A percentile compares a stretch with the other conserved stretches of the same genome.
phyloP scores from a whole-genome alignment of 2,329 filamentous ascomycete species.

The Cordyceps farinosa region DNA sequence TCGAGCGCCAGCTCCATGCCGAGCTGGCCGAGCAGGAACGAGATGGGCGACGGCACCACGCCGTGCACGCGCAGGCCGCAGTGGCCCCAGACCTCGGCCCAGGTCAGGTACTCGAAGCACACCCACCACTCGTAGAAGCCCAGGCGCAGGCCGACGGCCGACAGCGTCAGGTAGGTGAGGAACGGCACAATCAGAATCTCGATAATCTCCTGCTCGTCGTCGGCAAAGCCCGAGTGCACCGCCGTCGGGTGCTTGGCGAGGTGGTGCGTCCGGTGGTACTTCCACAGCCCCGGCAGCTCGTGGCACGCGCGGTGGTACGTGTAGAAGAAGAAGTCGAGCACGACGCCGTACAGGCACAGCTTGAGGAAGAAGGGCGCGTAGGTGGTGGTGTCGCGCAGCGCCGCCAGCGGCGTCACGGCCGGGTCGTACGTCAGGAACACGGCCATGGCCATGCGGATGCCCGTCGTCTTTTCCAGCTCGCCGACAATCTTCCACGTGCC shows the following conservation, averaged over 20 bases:
- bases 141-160: slow-evolving; percentile 35
- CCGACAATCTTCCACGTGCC: slow-evolving; percentile 24
- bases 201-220: slow-evolving; percentile 40
- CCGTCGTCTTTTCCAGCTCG: slow-evolving; percentile 24
- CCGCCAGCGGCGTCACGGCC: slow-evolving; percentile 3
- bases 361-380: slow-evolving; percentile 30
- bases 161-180: slow-evolving; percentile 36
- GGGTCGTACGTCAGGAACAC: slow-evolving; percentile 26
- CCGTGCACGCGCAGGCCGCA: slow-evolving; percentile 36
- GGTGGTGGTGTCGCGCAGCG: slow-evolving; percentile 13
- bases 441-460: slow-evolving; percentile 24
- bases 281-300: slow-evolving; percentile 36
- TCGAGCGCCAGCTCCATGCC: slow-evolving; percentile 38
- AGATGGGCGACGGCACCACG: slow-evolving; percentile 32
- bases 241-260: slow-evolving; percentile 41
- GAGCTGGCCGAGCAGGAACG: slow-evolving; percentile 31
- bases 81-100: slow-evolving; percentile 38
- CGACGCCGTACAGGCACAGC: slow-evolving; percentile 32
- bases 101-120: slow-evolving; percentile 41
- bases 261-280: slow-evolving; percentile 41
- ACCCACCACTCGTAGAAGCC: slow-evolving; percentile 47
- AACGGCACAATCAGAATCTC: slow-evolving; percentile 40
- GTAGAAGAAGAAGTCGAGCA: slow-evolving; percentile 41
- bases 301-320: slow-evolving; percentile 42
- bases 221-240: slow-evolving; percentile 39